These are phyloP conservation scores for Colletotrichum eremochloae DNA, from an alignment of 2,329 filamentous ascomycete species.

Conservation along the genomic window DNA sequence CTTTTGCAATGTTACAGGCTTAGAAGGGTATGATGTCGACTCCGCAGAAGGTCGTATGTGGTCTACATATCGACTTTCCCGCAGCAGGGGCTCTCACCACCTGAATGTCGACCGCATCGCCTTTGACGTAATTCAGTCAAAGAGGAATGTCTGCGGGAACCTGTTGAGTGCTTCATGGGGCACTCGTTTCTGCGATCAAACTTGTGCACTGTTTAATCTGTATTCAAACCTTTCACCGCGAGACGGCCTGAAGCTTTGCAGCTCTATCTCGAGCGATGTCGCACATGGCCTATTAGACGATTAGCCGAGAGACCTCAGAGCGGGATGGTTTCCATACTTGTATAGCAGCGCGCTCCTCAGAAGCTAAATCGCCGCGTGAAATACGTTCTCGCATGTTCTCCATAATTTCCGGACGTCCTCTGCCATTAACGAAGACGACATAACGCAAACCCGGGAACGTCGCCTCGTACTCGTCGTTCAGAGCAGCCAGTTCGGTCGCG, in stretches of 20 bases:
- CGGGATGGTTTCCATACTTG: constrained; percentile 65
- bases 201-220: neutral
- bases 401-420: constrained; percentile 81
- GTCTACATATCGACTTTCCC: neutral
- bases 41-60: no score
- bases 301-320: neutral
- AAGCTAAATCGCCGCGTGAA: constrained; percentile 71
- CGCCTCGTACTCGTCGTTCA: constrained; percentile 87
- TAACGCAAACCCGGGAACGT: constrained; percentile 86
- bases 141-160: neutral
- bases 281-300: constrained; percentile 79
- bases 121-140: neutral
- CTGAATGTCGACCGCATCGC: neutral
- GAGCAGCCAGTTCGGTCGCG: constrained; percentile 70
- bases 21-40: neutral
- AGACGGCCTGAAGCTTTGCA: constrained; percentile 64
- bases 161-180: neutral
- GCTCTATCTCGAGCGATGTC: constrained; percentile 89
- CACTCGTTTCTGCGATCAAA: neutral
- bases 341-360: constrained; percentile 80
- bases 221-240: constrained; percentile 1
- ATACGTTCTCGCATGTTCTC: constrained; percentile 84
- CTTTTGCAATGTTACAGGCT: constrained; percentile 17
- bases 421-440: constrained; percentile 92
- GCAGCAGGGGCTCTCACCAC: neutral